Conservation (phyloP, 129 eudicot genomes). For the Calendula officinalis region DNA sequence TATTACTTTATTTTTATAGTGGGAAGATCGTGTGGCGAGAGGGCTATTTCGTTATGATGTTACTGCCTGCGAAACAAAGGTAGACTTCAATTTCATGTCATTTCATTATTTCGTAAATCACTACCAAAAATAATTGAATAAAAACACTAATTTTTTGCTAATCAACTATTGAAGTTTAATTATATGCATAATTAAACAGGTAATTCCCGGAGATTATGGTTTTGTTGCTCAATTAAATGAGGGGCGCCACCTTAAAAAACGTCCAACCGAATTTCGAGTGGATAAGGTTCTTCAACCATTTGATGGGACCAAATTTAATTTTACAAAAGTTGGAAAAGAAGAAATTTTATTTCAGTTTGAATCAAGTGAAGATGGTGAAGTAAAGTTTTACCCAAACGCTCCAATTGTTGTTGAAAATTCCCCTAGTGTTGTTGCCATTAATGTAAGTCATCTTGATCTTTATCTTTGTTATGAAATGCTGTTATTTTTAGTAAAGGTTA, state of each 20-base stretch:
- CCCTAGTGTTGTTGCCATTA: slow-evolving; percentile 97
- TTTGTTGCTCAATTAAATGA: slow-evolving; percentile 95
- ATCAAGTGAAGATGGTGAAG: slow-evolving; percentile 73
- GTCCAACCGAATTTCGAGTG: slow-evolving; percentile 97
- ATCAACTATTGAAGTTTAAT: not conserved
- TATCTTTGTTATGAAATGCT: not conserved
- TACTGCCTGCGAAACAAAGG: slow-evolving; percentile 99
- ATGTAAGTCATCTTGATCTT: slow-evolving; percentile 46
- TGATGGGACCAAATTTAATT: slow-evolving; percentile 93
- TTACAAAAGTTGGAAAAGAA: slow-evolving; percentile 97
- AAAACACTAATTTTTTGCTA: too few relatives aligned
- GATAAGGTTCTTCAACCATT: slow-evolving; percentile 95
- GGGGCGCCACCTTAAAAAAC: slow-evolving; percentile 99
- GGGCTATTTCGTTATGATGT: slow-evolving; percentile 98
- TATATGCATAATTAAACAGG: slow-evolving; percentile 41
- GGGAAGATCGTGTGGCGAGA: slow-evolving; percentile 91
- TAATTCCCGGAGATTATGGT: slow-evolving; percentile 83
- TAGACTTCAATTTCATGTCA: slow-evolving; percentile 10
- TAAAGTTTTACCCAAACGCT: slow-evolving; percentile 77
- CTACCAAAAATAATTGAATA: too few relatives aligned
- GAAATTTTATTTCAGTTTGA: slow-evolving; percentile 96
- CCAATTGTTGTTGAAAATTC: slow-evolving; percentile 64
- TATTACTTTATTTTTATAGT: slow-evolving; percentile 36
- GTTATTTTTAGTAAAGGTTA: not conserved
- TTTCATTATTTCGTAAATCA: not conserved